Evolutionary conservation across 2,329 filamentous ascomycete genomes (phyloP).

Genomic region (Lithohypha guttulata): DNA sequence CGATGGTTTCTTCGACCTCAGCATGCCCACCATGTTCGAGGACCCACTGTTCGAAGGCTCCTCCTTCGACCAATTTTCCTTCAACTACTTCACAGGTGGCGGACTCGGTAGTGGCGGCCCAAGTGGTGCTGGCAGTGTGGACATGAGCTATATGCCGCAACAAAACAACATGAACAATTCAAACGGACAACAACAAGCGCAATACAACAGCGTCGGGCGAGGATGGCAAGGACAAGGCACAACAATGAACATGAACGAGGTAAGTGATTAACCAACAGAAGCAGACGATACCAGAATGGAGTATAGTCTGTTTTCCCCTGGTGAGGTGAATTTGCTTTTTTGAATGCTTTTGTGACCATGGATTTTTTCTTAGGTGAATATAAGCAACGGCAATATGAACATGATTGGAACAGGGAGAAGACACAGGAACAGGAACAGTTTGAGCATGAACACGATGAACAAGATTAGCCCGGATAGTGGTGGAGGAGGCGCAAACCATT

Average conservation of each 20-base stretch:
- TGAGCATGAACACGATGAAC: background rate
- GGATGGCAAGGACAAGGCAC: slow-evolving; percentile 4
- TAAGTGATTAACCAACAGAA: background rate
- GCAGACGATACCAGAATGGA: background rate
- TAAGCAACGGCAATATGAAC: background rate
- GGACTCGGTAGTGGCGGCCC: background rate
- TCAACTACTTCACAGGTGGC: slow-evolving; percentile 2
- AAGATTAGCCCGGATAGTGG: slow-evolving; percentile 3
- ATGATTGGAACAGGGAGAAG: background rate
- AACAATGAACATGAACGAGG: slow-evolving; percentile 3
- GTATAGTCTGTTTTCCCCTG: background rate
- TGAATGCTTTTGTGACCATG: too few species aligned
- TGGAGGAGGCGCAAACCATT: slow-evolving; percentile 4
- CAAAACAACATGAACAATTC: background rate
- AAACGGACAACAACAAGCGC: background rate
- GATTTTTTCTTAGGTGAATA: background rate
- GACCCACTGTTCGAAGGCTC: slow-evolving; percentile 20
- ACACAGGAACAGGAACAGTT: too few species aligned
- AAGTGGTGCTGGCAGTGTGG: background rate
- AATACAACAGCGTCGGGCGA: background rate
- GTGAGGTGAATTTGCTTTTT: background rate
- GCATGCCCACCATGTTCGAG: slow-evolving; percentile 22
- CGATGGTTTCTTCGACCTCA: slow-evolving; percentile 21
- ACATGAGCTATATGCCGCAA: slow-evolving; percentile 3
- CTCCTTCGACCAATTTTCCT: slow-evolving; percentile 12